These are phyloP conservation scores for Perilla frutescens DNA, from an alignment of 257 asterid species.

Conservation along the genomic window DNA sequence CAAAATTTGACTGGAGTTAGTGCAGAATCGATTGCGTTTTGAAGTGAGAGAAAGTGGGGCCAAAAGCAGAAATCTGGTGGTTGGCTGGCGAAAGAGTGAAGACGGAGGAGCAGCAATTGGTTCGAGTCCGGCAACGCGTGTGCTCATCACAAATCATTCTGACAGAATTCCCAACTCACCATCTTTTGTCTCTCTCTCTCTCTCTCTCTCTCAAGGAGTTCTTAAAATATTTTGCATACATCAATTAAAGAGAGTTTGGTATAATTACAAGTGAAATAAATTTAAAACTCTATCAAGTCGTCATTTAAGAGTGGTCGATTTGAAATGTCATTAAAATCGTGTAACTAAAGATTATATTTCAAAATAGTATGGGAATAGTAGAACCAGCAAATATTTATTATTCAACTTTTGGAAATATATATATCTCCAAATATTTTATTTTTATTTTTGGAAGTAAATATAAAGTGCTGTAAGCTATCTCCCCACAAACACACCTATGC, in stretches of 20 bases:
- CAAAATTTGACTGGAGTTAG: not conserved
- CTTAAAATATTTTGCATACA: not conserved
- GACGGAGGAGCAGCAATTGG: slow-evolving; percentile 21
- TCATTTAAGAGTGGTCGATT: no score
- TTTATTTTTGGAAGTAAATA: not conserved
- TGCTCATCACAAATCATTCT: not conserved
- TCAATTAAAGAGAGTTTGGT: no score
- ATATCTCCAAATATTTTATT: no score
- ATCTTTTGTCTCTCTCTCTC: slow-evolving; percentile 27
- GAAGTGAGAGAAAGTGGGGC: not conserved
- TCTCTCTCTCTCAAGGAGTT: not conserved
- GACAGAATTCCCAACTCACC: slow-evolving; percentile 38
- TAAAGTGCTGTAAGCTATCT: no score
- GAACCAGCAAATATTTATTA: no score
- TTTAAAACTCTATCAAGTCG: no score
- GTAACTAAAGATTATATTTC: no score
- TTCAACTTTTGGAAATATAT: no score
- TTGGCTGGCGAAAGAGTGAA: slow-evolving; percentile 1
- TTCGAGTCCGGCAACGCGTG: slow-evolving; percentile 27
- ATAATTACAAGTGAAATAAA: no score
- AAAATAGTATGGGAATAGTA: no score
- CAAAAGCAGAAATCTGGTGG: not conserved
- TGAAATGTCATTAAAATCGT: no score
- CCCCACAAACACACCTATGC: not conserved
- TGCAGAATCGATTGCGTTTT: not conserved